Evolutionary conservation across 2,329 filamentous ascomycete species (phyloP), one percentile per base, ranked within the genome.

Genomic region (Stemphylium beticola): DNA sequence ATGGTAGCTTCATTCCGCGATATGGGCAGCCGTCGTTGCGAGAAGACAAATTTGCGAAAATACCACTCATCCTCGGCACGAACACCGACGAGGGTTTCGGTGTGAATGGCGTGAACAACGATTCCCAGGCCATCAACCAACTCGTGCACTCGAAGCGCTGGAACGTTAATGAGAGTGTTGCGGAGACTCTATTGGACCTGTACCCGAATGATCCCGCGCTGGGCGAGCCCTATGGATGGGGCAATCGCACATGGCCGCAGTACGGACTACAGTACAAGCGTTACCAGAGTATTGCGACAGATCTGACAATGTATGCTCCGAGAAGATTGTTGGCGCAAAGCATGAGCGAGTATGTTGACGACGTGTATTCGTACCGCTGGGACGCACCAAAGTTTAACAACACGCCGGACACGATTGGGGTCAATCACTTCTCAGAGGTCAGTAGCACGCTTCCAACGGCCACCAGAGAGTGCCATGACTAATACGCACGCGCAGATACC

Each of bases 71-170:
- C 1, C 75, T 83, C 20, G 87, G 88, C 2, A 82, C 81, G 15
- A 89, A 88, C 66, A 82, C 82, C 0, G 87, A 90, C 60, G 87
- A 91, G 67, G 87, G 85, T 0, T 83, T 83, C 2, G 76, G 77
- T 1, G 87, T 87, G 55, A 81, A 55, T 14, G 76, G 78, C 0
- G 79, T 81, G 2, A 74, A 67, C 11, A 82, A 77, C 3, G 79
- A 77, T 17, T 77, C 68, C 37, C 60, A 68, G 45, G 69, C 70
- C 9, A 49, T 69, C 8, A 57, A 67, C 15, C 62, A 69, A 26
- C 52, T 73, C 5, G 59, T 70, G n/a, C 67, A 70, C 15, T 70
- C 68, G 0, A 77, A 74, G 14, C 65, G 68, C 40, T 71, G 65
- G 64, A 67, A 65, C 15, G 29, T 71, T 1, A 55, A 68, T 9